Conservation (phyloP, 129 eudicot species). For the Kitagawia praeruptora region DNA sequence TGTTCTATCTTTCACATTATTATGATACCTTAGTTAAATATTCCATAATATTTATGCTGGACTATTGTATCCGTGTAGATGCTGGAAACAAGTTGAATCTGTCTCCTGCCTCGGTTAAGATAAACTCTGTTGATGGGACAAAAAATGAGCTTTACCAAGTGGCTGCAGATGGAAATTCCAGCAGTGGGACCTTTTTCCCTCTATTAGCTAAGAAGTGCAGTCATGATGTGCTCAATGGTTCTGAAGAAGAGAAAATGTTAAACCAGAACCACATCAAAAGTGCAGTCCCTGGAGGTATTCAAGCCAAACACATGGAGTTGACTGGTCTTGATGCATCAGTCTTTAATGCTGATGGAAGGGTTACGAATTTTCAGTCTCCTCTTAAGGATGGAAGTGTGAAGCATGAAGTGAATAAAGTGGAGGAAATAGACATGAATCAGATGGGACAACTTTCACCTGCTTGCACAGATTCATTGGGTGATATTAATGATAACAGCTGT, state of each 20-base stretch:
- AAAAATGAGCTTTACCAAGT: conserved; percentile 15
- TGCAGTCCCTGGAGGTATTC: conserved; percentile 7
- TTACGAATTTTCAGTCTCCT: not conserved
- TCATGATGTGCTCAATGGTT: conserved; percentile 4
- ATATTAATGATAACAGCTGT: conserved; percentile 23
- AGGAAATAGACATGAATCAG: conserved; percentile 28
- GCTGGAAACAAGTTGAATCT: conserved; percentile 8
- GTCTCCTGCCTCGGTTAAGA: conserved; percentile 16
- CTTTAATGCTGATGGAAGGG: not conserved
- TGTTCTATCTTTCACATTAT: not conserved
- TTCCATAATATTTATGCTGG: conserved; percentile 1
- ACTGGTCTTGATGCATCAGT: not conserved
- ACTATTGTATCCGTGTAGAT: conserved; percentile 13
- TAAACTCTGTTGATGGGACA: conserved; percentile 10
- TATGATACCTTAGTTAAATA: not conserved
- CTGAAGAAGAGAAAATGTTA: not conserved
- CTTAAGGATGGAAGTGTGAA: conserved; percentile 8
- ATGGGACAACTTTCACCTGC: conserved; percentile 31
- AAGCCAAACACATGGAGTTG: conserved; percentile 16
- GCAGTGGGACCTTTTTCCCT: conserved; percentile 20
- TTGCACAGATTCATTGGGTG: conserved; percentile 43
- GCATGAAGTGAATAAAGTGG: conserved; percentile 10
- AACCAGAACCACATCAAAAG: conserved; percentile 9
- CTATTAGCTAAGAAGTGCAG: not conserved
- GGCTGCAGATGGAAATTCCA: conserved; percentile 28